Evolutionary conservation across 177 flowering plant species (phyloP), one percentile per base, ranked within the genome.

Genomic region (Vitis hybrid): DNA sequence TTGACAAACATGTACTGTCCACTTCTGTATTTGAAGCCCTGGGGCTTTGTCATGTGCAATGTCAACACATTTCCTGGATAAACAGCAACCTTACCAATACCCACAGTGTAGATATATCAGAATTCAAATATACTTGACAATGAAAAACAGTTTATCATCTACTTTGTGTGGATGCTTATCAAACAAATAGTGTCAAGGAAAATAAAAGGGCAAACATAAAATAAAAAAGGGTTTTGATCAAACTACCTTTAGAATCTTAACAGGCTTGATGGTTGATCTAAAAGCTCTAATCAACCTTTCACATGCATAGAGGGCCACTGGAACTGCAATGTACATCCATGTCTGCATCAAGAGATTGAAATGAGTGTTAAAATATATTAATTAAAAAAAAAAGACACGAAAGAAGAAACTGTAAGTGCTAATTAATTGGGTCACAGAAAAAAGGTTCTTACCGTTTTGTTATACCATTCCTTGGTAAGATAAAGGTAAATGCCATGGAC

Each of bases 1-100:
- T 91, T 91, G 70, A 91, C 88, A 59, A 90, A 90, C 84, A 91
- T 88, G 85, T 90, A 90, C 56, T 90, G 93, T 30, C 94, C 94
- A 58, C 94, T 91, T 72, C 75, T 87, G 87, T 90, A 87, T 56
- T 69, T 86, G 80, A 90, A 91, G 3, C 91, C 91, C 11, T 86
- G 86, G 0, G 97, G 97, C 77, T 82, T 90, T 3, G 92, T 79
- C 91, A 90, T 87, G 74, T 86, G 89, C 60, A 91, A 67, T 34
- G 91, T 67, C 75, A 91, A 56, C 0, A 90, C 94, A 72, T 87
- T 87, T 64, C 93, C 94, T 0, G 91, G 94, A 70, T 91, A 88
- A 1, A 86, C 88, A 55, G 91, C 93, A 51, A 86, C 94, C 96
- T n/a, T n/a, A 34, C 0, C 14, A 64, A 23, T 26, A 13, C 17